A percentile compares a stretch with the other conserved stretches of the same genome.
Conservation (phyloP, 1,139 yeast genomes). For the Geotrichum carabidarum region DNA sequence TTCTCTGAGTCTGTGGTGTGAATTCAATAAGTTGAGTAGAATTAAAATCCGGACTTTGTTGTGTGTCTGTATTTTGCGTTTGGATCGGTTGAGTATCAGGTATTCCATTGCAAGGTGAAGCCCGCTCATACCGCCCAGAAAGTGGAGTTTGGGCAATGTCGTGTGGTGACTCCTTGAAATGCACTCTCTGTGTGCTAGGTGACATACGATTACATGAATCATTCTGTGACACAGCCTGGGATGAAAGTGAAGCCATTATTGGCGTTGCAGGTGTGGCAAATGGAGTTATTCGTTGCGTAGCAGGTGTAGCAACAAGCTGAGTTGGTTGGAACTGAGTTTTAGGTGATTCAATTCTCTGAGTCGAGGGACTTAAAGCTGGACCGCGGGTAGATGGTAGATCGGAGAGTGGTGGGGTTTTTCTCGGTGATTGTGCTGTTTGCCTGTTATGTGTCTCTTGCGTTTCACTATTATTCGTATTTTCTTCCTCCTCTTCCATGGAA, state of each 20-base stretch:
- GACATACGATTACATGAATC: not conserved
- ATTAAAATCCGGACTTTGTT: not conserved
- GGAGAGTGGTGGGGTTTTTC: not conserved
- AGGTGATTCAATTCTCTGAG: not conserved
- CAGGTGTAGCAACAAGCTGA: not conserved
- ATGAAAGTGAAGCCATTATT: not conserved
- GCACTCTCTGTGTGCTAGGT: not conserved
- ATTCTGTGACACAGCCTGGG: not conserved
- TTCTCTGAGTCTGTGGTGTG: not conserved
- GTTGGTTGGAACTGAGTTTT: not conserved
- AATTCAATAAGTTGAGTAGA: not conserved
- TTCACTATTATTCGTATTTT: not conserved
- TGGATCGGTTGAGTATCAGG: slow-evolving; percentile 1
- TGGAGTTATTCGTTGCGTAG: not conserved
- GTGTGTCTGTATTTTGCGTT: not conserved
- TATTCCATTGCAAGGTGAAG: not conserved
- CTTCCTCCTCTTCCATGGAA: not conserved
- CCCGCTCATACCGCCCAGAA: not conserved
- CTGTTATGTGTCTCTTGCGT: not conserved
- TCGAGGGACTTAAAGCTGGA: not conserved
- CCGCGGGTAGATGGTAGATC: not conserved
- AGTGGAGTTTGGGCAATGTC: not conserved
- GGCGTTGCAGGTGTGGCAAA: not conserved
- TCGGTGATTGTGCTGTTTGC: not conserved
- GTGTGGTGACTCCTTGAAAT: not conserved